Evolutionary conservation across 805 yeast species (phyloP), one percentile per base, ranked within the genome.

Genomic region (Candida ovalis): DNA sequence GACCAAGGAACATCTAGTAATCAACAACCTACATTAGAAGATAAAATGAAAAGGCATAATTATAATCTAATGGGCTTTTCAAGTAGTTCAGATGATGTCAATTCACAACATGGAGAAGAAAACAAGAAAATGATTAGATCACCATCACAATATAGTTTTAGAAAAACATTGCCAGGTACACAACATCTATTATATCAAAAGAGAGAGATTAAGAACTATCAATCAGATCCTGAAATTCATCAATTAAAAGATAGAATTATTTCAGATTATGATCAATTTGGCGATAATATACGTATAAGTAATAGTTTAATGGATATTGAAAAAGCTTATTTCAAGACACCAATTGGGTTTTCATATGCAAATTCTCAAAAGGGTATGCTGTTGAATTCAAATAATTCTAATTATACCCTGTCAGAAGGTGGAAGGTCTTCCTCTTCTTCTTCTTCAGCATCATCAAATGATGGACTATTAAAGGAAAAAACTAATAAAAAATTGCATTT

Each of bases 131-230:
- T 21, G 22, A 12, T 28, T 7, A 36, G 30, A n/a, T 35, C 46
- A 17, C 41, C 50, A 4, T 43, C 58, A 3, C 19, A 40, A 8
- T 52, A 44, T 30, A 47, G 51, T 21, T 54, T 57, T 28, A 44
- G 59, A 40, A 55, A 54, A 32, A 38, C 44, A 7, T 42, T 49
- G 7, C 58, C 57, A 1, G 61, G 56, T 25, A 57, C 54, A 5
- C 53, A 47, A 23, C 54, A 51, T 32, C 50, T 44, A 8, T 39
- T 51, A 27, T 15, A 48, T 10, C 40, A 50, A 19, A 49, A 39
- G 36, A 47, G 45, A 21, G 54, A 53, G 42, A 45, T 47, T 7
- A 1, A 1, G 3, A 13, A 17, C 18, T 25, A 19, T 27, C 28
- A 33, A 7, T 21, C 28, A 24, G 39, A 43, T 13, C 40, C 25